Conservation (phyloP, 2,329 filamentous ascomycete genomes). For the Xylogone sp. region DNA sequence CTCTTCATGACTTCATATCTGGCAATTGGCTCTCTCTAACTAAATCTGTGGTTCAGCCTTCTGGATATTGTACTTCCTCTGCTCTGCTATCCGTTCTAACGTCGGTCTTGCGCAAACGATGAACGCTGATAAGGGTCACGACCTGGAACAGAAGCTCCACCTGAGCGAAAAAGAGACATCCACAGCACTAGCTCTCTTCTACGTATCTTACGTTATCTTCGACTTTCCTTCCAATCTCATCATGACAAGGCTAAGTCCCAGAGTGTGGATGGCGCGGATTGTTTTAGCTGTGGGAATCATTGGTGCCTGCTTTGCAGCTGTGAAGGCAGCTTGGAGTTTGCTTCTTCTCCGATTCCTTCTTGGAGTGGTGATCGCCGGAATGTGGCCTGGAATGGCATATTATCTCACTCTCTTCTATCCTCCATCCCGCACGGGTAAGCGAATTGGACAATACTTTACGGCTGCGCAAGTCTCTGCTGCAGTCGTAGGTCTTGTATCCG, state of each 20-base stretch:
- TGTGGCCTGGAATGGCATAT: constrained; percentile 95
- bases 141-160: constrained; percentile 67
- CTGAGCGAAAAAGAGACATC: constrained; percentile 75
- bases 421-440: constrained; percentile 78
- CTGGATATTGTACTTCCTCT: constrained; percentile 88
- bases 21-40: too few relatives aligned
- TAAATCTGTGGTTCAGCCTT: constrained; percentile 62
- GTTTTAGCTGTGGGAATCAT: constrained; percentile 84
- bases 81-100: constrained; percentile 87
- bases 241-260: constrained; percentile 81
- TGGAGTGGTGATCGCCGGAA: constrained; percentile 82
- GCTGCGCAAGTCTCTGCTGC: constrained; percentile 85
- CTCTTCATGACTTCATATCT: not conserved
- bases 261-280: constrained; percentile 89
- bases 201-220: constrained; percentile 87
- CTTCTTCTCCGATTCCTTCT: constrained; percentile 75
- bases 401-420: constrained; percentile 92
- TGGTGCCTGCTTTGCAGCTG: constrained; percentile 78
- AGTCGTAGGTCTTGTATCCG: constrained; percentile 84
- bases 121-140: constrained; percentile 68
- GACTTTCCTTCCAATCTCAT: constrained; percentile 84
- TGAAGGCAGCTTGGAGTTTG: constrained; percentile 79
- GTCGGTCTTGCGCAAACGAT: constrained; percentile 94
- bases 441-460: constrained; percentile 87
- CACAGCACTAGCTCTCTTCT: constrained; percentile 82